Conservation (phyloP, 176 grass and related monocot species). For the Oryza officinalis region DNA sequence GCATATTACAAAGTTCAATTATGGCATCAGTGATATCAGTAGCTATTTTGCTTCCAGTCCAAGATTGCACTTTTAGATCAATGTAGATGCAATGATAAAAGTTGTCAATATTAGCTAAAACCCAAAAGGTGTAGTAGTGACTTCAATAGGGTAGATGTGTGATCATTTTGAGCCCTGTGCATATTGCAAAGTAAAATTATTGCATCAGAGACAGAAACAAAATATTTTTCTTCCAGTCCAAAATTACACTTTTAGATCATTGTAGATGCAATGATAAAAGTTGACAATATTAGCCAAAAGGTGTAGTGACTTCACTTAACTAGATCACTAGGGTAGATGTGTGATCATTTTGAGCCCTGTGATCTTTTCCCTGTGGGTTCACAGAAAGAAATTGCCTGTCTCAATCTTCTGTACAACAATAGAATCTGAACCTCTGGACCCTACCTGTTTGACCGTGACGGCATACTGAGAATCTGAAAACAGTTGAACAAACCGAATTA, state of each 20-base stretch:
- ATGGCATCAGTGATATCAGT: background rate
- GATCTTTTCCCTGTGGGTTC: background rate
- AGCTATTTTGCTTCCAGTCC: background rate
- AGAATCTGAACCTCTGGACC: conserved; percentile 3
- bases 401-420: conserved; percentile 3
- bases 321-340: conserved; percentile 19
- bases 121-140: background rate
- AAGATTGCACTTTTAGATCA: background rate
- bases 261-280: background rate
- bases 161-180: no score
- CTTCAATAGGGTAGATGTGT: no score
- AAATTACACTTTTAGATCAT: background rate
- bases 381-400: conserved; percentile 8
- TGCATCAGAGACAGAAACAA: background rate
- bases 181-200: background rate
- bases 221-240: background rate
- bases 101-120: background rate
- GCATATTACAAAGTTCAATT: background rate
- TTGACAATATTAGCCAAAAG: background rate
- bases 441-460: background rate
- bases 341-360: conserved; percentile 8
- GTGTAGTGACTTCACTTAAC: background rate
- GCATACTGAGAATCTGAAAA: background rate
- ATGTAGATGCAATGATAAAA: background rate
- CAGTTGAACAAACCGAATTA: conserved; percentile 13